Conservation (phyloP, 177 flowering plant genomes). For the Vitis hybrid region DNA sequence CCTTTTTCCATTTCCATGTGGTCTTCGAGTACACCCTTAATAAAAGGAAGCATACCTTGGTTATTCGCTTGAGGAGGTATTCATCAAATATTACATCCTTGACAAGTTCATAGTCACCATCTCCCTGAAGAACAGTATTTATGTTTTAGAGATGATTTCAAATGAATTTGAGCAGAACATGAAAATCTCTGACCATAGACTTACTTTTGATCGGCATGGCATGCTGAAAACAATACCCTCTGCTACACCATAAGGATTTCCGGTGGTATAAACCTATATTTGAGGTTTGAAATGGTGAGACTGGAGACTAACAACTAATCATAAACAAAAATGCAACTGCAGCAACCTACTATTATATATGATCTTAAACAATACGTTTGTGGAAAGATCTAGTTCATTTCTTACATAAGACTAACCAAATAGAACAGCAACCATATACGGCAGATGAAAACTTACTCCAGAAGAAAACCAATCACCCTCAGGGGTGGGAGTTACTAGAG, state of each 20-base stretch:
- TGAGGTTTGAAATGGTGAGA: constrained; percentile 2
- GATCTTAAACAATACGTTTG: neutral
- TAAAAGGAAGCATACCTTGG: constrained; percentile 45
- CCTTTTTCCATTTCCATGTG: no score
- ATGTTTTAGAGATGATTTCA: neutral
- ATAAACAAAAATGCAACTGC: no score
- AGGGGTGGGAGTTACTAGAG: constrained; percentile 90
- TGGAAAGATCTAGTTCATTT: no score
- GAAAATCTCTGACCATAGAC: neutral
- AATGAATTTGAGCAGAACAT: neutral
- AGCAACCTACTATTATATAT: neutral
- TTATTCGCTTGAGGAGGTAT: constrained; percentile 65
- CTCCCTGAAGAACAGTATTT: constrained; percentile 48
- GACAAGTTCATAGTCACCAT: constrained; percentile 91
- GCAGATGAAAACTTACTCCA: constrained; percentile 57
- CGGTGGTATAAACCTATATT: constrained; percentile 80
- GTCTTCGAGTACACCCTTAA: neutral
- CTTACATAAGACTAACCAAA: neutral
- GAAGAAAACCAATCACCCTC: constrained; percentile 97
- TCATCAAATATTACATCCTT: constrained; percentile 80
- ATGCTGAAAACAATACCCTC: constrained; percentile 94
- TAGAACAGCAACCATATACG: neutral
- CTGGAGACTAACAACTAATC: neutral
- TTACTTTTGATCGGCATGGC: constrained; percentile 97
- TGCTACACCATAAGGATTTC: constrained; percentile 95